A percentile compares a stretch with the other conserved stretches of the same genome.
These are phyloP conservation scores for Panellus pusillus DNA, from an alignment of 768 basidiomycete genomes.

Conservation along the genomic window DNA sequence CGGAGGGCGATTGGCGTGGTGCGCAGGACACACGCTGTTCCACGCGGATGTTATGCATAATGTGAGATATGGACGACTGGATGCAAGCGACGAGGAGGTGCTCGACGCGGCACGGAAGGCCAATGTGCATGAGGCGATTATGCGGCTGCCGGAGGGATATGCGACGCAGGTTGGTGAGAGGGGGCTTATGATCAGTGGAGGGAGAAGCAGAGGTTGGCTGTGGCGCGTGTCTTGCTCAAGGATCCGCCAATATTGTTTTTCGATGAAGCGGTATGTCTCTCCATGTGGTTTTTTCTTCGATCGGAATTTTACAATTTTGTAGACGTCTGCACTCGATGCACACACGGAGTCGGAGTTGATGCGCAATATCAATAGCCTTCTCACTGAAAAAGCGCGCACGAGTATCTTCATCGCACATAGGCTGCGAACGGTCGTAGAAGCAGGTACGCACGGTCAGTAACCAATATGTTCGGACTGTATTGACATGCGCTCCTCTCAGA, in stretches of 20 bases:
- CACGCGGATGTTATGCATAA: conserved; percentile 96
- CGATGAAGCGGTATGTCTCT: conserved; percentile 84
- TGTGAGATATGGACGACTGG: conserved; percentile 86
- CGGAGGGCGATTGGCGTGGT: conserved; percentile 86
- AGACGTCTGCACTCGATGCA: conserved; percentile 96
- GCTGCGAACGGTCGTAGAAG: conserved; percentile 84
- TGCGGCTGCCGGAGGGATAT: conserved; percentile 83
- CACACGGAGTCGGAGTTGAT: conserved; percentile 95
- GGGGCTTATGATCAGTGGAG: conserved; percentile 97
- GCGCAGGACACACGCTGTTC: conserved; percentile 95
- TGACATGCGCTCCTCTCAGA: conserved; percentile 43
- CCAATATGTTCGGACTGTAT: conserved; percentile 1
- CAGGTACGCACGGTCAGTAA: conserved; percentile 50
- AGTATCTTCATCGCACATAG: conserved; percentile 97
- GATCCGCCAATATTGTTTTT: conserved; percentile 97
- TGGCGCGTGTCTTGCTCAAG: conserved; percentile 89
- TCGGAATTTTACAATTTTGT: neutral
- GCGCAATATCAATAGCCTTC: conserved; percentile 83
- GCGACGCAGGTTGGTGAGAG: conserved; percentile 91
- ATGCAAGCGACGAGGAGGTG: conserved; percentile 90
- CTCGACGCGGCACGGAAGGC: conserved; percentile 81
- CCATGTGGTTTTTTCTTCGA: conserved; percentile 6
- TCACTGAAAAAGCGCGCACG: conserved; percentile 79
- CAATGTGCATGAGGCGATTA: conserved; percentile 80
- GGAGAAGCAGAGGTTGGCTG: conserved; percentile 95